Evolutionary conservation across 129 eudicot species (phyloP).

Genomic region (Flaveria bidentis): DNA sequence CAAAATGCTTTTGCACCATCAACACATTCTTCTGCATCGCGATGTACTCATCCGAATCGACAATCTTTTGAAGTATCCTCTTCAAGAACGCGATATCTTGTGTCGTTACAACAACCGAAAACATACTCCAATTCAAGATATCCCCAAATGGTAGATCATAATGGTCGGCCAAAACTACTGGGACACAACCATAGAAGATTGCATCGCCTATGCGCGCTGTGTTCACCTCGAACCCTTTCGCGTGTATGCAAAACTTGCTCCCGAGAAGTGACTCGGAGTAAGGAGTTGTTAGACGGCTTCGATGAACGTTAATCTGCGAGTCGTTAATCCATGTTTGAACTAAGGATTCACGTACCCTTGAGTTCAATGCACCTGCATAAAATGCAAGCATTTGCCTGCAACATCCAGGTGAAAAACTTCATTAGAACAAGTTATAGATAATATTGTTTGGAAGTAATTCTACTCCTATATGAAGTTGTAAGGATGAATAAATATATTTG

Average conservation of each 20-base stretch:
- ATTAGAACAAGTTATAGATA: too few relatives aligned
- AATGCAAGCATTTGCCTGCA: slow-evolving; percentile 78
- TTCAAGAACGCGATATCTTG: slow-evolving; percentile 59
- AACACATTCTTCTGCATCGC: slow-evolving; percentile 56
- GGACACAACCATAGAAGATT: slow-evolving; percentile 70
- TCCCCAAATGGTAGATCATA: slow-evolving; percentile 89
- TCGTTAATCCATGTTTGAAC: slow-evolving; percentile 63
- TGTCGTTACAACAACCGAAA: slow-evolving; percentile 59
- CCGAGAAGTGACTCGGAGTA: slow-evolving; percentile 64
- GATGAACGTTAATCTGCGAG: slow-evolving; percentile 51
- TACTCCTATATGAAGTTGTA: too few relatives aligned
- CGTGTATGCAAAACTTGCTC: slow-evolving; percentile 79
- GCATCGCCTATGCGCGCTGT: slow-evolving; percentile 84
- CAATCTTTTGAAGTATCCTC: slow-evolving; percentile 46
- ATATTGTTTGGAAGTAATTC: too few relatives aligned
- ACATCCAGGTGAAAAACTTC: neutral
- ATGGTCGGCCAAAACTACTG: slow-evolving; percentile 65
- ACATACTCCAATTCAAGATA: slow-evolving; percentile 68
- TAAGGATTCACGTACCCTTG: slow-evolving; percentile 54
- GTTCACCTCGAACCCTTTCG: slow-evolving; percentile 91
- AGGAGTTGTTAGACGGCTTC: slow-evolving; percentile 54
- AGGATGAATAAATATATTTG: too few relatives aligned
- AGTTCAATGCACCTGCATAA: slow-evolving; percentile 89
- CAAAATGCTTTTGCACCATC: slow-evolving; percentile 71
- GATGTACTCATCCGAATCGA: slow-evolving; percentile 42